Percentiles rank a stretch among this genome's conserved stretches.
phyloP scores from a whole-genome alignment of 495 filamentous ascomycete genomes.

The Aspergillus homomorphus region DNA sequence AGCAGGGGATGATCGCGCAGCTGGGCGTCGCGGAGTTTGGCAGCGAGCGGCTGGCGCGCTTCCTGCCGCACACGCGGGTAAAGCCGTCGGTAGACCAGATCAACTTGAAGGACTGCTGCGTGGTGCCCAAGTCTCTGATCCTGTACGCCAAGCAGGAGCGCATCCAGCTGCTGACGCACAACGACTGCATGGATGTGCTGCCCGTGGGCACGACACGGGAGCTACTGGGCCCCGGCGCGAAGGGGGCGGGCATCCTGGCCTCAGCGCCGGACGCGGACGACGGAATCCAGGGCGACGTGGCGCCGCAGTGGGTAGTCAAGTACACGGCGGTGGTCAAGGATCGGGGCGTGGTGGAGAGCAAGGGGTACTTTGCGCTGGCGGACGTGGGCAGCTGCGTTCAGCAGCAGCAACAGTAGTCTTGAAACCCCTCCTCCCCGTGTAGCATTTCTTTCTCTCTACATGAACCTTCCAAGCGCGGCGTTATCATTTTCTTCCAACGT shows the following conservation, averaged over 20 bases:
- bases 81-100: slow-evolving; percentile 91
- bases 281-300: slow-evolving; percentile 68
- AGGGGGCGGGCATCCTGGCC: slow-evolving; percentile 65
- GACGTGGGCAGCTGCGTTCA: slow-evolving; percentile 54
- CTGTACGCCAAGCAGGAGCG: slow-evolving; percentile 77
- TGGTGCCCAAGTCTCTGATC: slow-evolving; percentile 85
- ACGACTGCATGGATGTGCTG: slow-evolving; percentile 88
- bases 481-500: slow-evolving; percentile 23
- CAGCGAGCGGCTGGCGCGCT: slow-evolving; percentile 67
- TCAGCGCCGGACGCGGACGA: slow-evolving; percentile 42
- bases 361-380: slow-evolving; percentile 90
- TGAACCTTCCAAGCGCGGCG: slow-evolving; percentile 30
- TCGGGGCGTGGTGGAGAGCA: slow-evolving; percentile 96
- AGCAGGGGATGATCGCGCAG: slow-evolving; percentile 63
- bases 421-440: too few relatives aligned
- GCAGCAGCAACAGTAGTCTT: slow-evolving; percentile 22
- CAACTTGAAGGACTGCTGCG: slow-evolving; percentile 94
- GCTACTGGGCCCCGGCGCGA: slow-evolving; percentile 63
- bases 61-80: slow-evolving; percentile 62
- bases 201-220: slow-evolving; percentile 80
- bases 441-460: slow-evolving; percentile 7
- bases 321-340: slow-evolving; percentile 97
- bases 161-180: slow-evolving; percentile 90
- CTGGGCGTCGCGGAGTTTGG: slow-evolving; percentile 92
- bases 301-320: slow-evolving; percentile 92